A percentile compares a stretch with the other conserved stretches of the same genome.
Conservation (phyloP, 140 eudicot genomes). For the Senecio squalidus region DNA sequence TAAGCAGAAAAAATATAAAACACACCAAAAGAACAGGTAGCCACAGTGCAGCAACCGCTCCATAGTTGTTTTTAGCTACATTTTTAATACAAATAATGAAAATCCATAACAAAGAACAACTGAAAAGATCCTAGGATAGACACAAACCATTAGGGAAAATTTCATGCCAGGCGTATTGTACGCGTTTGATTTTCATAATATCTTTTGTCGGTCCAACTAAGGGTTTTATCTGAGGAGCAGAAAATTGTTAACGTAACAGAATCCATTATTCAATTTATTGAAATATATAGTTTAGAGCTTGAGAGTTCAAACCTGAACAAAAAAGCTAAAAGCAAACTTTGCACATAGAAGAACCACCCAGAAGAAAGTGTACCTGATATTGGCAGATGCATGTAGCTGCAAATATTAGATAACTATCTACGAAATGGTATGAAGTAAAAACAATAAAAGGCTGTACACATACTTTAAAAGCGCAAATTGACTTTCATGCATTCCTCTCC, state of each 20-base stretch:
- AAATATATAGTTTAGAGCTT: slow-evolving; percentile 7
- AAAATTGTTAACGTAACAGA: slow-evolving; percentile 14
- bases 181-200: slow-evolving; percentile 65
- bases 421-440: slow-evolving; percentile 9
- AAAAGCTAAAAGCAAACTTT: slow-evolving; percentile 73
- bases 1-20: slow-evolving; percentile 9
- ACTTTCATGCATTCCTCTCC: slow-evolving; percentile 99
- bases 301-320: slow-evolving; percentile 54
- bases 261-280: slow-evolving; percentile 13
- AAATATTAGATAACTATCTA: slow-evolving; percentile 10
- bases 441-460: slow-evolving; percentile 23
- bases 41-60: slow-evolving; percentile 89
- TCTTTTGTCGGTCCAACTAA: slow-evolving; percentile 79
- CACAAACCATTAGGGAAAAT: slow-evolving; percentile 74
- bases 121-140: slow-evolving; percentile 9
- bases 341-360: slow-evolving; percentile 77
- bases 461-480: slow-evolving; percentile 85
- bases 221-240: slow-evolving; percentile 69
- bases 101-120: slow-evolving; percentile 13
- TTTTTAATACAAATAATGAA: slow-evolving; percentile 9
- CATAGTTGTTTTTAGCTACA: slow-evolving; percentile 70
- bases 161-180: slow-evolving; percentile 94
- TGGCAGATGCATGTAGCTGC: slow-evolving; percentile 4
- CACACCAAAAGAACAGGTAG: slow-evolving; percentile 82
- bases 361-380: slow-evolving; percentile 78